phyloP scores from a whole-genome alignment of 2,329 filamentous ascomycete genomes.

The Colletotrichum chrysophilum region DNA sequence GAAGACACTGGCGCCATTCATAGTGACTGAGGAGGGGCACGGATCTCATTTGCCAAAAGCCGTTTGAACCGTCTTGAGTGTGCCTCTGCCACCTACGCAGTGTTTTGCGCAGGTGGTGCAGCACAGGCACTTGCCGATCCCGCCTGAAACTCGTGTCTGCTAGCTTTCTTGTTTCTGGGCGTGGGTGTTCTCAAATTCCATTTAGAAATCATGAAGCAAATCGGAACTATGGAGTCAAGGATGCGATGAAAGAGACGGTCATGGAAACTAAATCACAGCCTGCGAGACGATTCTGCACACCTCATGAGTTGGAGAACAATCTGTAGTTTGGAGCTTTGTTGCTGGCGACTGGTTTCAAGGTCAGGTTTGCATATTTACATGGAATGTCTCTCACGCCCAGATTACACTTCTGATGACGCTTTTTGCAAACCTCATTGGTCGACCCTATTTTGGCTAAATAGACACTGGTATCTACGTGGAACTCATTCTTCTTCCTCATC shows the following conservation, averaged over 20 bases:
- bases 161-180: background rate
- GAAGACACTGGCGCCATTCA: background rate
- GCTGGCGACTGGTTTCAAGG: background rate
- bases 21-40: background rate
- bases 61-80: background rate
- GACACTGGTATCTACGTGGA: constrained; percentile 1
- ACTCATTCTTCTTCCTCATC: constrained; percentile 45
- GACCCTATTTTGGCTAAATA: background rate
- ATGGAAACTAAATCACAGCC: background rate
- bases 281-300: background rate
- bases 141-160: background rate
- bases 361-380: background rate
- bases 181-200: background rate
- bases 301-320: background rate
- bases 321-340: background rate
- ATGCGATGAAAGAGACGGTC: background rate
- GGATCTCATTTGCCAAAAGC: background rate
- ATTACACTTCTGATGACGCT: background rate
- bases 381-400: background rate
- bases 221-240: background rate
- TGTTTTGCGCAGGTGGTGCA: background rate
- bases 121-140: background rate
- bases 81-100: background rate
- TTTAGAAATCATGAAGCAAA: background rate
- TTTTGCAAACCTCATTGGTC: background rate